Evolutionary conservation across 116 monocot genomes (phyloP).

Genomic region (Posidonia oceanica): DNA sequence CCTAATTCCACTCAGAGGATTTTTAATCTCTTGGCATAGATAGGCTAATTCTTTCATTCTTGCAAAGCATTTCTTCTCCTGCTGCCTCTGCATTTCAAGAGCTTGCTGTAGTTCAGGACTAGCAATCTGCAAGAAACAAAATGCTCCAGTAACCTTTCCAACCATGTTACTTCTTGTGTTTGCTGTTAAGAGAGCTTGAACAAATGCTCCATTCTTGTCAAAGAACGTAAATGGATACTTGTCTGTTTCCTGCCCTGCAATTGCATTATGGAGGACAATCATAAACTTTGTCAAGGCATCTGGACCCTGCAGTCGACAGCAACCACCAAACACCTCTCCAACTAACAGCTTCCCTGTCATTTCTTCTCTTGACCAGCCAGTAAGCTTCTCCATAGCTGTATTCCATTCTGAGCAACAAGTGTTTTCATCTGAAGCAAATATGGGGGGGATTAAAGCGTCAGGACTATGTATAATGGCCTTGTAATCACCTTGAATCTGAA

Average conservation of each 20-base stretch:
- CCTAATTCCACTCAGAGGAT: slow-evolving; percentile 59
- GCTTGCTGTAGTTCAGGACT: slow-evolving; percentile 67
- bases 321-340: slow-evolving; percentile 80
- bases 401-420: slow-evolving; percentile 91
- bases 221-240: slow-evolving; percentile 70
- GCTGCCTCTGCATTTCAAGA: slow-evolving; percentile 60
- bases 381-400: slow-evolving; percentile 71
- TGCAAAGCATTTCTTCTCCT: slow-evolving; percentile 47
- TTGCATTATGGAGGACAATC: slow-evolving; percentile 74
- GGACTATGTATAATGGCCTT: slow-evolving; percentile 74
- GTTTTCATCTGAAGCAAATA: slow-evolving; percentile 74
- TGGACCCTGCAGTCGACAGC: slow-evolving; percentile 55
- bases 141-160: slow-evolving; percentile 56
- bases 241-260: slow-evolving; percentile 62
- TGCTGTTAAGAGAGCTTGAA: slow-evolving; percentile 73
- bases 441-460: slow-evolving; percentile 69
- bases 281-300: slow-evolving; percentile 81
- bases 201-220: slow-evolving; percentile 59
- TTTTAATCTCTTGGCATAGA: slow-evolving; percentile 72
- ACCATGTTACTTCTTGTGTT: slow-evolving; percentile 52
- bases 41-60: slow-evolving; percentile 78
- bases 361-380: slow-evolving; percentile 49
- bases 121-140: slow-evolving; percentile 79
- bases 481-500: slow-evolving; percentile 81
- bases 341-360: slow-evolving; percentile 58